Percentiles rank a stretch among this genome's conserved stretches.
These are phyloP conservation scores for Bromus sterilis DNA, from an alignment of 176 grass and related monocot species.

Conservation along the genomic window DNA sequence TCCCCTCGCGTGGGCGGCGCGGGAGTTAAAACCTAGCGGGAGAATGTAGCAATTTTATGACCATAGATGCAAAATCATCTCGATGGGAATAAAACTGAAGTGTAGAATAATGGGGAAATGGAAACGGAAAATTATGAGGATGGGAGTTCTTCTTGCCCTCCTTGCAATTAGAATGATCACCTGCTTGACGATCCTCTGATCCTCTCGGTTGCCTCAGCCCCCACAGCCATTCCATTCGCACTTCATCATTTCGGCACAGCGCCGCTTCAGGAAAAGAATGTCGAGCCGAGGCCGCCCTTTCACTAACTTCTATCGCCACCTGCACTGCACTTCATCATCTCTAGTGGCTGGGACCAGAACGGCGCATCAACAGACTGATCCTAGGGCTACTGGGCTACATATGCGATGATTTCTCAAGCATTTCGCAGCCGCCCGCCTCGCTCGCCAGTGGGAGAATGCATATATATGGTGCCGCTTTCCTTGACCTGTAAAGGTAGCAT, in stretches of 20 bases:
- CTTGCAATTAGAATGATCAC: not conserved
- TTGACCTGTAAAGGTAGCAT: not conserved
- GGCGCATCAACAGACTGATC: not conserved
- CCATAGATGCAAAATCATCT: too few species aligned
- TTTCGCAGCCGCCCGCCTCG: not conserved
- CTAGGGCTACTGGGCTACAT: not conserved
- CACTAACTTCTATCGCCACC: not conserved
- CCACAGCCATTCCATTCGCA: not conserved
- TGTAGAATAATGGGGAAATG: too few species aligned
- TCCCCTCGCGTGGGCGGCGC: too few species aligned
- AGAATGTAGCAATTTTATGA: too few species aligned
- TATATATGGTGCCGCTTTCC: not conserved
- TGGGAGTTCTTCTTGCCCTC: too few species aligned
- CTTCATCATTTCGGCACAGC: constrained; percentile 36
- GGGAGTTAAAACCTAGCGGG: too few species aligned
- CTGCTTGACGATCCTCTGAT: not conserved
- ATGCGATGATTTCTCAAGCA: not conserved
- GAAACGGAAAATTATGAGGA: not conserved
- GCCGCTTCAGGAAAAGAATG: not conserved
- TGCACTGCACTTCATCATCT: too few species aligned
- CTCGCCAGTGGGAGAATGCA: not conserved
- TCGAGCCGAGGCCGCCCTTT: not conserved
- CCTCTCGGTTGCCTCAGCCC: too few species aligned
- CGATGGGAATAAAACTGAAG: too few species aligned
- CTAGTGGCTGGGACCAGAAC: not conserved